Percentiles rank a stretch among this genome's conserved stretches.
Conservation (phyloP, 139 green algal species). For the Volvox reticuliferus region DNA sequence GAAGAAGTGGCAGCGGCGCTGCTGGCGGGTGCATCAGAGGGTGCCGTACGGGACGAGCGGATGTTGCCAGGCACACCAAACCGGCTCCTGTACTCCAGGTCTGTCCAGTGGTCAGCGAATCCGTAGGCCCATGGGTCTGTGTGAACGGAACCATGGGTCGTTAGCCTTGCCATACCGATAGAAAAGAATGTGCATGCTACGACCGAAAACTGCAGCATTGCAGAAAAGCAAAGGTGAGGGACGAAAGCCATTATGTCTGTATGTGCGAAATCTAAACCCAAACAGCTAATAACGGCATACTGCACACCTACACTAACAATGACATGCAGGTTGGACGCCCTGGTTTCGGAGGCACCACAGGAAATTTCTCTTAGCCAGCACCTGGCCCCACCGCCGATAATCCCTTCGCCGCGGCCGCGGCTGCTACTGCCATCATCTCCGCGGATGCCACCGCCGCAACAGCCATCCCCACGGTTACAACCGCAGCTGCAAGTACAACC, state of each 20-base stretch:
- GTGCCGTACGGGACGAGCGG: conserved; percentile 41
- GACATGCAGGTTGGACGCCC: neutral
- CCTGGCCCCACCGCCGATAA: neutral
- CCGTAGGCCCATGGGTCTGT: too few relatives aligned
- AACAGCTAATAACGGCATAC: too few relatives aligned
- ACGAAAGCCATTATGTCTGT: too few relatives aligned
- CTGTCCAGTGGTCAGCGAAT: neutral
- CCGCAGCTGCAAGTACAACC: neutral
- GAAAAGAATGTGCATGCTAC: too few relatives aligned
- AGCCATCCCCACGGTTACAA: neutral
- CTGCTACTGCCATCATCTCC: neutral
- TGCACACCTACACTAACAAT: too few relatives aligned
- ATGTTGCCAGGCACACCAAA: conserved; percentile 69
- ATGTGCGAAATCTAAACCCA: too few relatives aligned
- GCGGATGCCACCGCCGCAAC: neutral
- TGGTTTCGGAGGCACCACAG: neutral
- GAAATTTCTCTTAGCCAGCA: too few relatives aligned
- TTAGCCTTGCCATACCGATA: too few relatives aligned
- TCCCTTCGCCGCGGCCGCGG: neutral
- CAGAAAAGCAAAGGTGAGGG: too few relatives aligned
- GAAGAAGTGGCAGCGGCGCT: conserved; percentile 68
- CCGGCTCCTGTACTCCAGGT: conserved; percentile 67
- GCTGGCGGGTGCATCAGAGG: conserved; percentile 40
- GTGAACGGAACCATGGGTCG: too few relatives aligned
- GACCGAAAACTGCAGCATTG: too few relatives aligned